These are phyloP conservation scores for Tylopilus sp. DNA, from an alignment of 1,284 basidiomycete genomes.

Conservation along the genomic window DNA sequence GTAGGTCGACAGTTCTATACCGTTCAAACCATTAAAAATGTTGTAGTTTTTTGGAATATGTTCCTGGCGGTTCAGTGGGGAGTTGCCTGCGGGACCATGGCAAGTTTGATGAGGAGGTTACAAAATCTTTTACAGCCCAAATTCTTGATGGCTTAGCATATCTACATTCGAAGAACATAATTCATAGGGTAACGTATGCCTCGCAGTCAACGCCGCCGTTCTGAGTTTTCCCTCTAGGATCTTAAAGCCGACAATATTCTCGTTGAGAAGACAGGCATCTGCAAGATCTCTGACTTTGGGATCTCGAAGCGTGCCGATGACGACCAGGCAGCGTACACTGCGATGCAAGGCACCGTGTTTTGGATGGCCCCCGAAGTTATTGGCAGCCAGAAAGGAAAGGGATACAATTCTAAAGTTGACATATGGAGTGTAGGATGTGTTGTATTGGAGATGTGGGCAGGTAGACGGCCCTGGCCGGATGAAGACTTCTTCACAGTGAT, in stretches of 20 bases:
- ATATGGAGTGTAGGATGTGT: constrained; percentile 99
- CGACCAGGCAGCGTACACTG: constrained; percentile 79
- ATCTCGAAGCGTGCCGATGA: constrained; percentile 90
- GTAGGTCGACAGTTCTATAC: constrained; percentile 44
- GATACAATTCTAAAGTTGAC: constrained; percentile 95
- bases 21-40: constrained; percentile 11
- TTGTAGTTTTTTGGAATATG: constrained; percentile 91
- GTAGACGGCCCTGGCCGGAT: constrained; percentile 88
- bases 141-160: constrained; percentile 92
- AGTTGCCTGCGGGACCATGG: constrained; percentile 91
- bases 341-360: constrained; percentile 96
- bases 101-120: constrained; percentile 89
- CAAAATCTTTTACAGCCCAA: constrained; percentile 91
- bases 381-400: constrained; percentile 68
- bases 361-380: constrained; percentile 99
- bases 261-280: constrained; percentile 88
- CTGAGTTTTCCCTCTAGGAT: constrained; percentile 52
- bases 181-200: constrained; percentile 71
- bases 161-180: constrained; percentile 86
- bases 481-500: constrained; percentile 90
- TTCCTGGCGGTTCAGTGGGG: constrained; percentile 95
- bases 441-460: constrained; percentile 97
- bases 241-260: constrained; percentile 98
- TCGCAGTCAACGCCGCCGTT: neutral
- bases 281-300: constrained; percentile 99